Base-by-base conservation (phyloP, 1,284 basidiomycete genomes). In the Austroboletus olivaceoglutinosus region DNA sequence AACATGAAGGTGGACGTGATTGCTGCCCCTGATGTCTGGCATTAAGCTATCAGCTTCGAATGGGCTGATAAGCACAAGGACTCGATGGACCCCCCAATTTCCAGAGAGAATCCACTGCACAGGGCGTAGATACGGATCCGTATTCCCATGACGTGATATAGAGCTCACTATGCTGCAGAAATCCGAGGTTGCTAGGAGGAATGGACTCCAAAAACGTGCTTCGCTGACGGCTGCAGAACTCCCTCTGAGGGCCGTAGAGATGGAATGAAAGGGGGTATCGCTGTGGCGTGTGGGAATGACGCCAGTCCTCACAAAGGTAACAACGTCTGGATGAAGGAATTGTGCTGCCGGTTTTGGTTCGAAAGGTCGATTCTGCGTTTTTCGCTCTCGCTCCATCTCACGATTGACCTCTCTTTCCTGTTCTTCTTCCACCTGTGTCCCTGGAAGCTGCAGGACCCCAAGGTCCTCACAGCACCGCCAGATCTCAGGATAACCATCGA, bases 51-150 rank as follows among this genome's bases (percentile, higher is more conserved):
- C 21, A 7, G 37, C 37, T 39, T 39, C 37, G 10, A 39, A 39
- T 39, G 76, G 74, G 53, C 77, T 77, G 50, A 76, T 46, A 10
- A 70, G 56, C 22, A 79, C 63, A 3, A 73, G 54, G 10, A 58
- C 47, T 30, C 36, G 5, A 21, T 45, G 6, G 6, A 5, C 27
- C 16, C n/a, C n/a, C 33, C 33, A 34, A 30, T 40, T 47, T 12
- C 47, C 43, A 2, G 71, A 69, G 22, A 73, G 37, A 37, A 77
- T 59, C 76, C 76, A 75, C 34, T 72, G 65, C n/a, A 75, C 65
- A 0, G 73, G 70, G n/a, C 72, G 71, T 21, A 73, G 50, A 46
- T 70, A 75, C 29, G 71, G 66, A 30, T 57, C 51, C 3, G 36
- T 23, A 1, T 10, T 29, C 10, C 25, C 42, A 15, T 19, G 21